Conservation (phyloP, 495 filamentous ascomycete genomes). For the Xylaria scruposa region DNA sequence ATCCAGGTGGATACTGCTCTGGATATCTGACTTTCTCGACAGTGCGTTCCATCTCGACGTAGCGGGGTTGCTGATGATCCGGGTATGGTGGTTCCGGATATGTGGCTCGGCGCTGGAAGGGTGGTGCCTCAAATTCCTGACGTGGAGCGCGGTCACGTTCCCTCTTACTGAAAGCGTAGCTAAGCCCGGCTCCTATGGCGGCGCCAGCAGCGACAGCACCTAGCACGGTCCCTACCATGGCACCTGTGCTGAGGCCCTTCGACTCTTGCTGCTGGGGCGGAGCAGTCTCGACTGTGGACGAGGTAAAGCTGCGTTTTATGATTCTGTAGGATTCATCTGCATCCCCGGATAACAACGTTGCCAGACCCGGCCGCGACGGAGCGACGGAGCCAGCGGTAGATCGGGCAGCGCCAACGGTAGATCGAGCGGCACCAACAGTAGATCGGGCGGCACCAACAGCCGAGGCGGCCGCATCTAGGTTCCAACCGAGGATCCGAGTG, state of each 20-base stretch:
- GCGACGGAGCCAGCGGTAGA: constrained; percentile 34
- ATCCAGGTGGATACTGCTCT: constrained; percentile 38
- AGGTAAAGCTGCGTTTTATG: constrained; percentile 45
- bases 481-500: constrained; percentile 58
- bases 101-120: constrained; percentile 46
- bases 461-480: constrained; percentile 49
- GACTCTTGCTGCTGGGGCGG: constrained; percentile 40
- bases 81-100: constrained; percentile 45
- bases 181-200: constrained; percentile 74
- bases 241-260: constrained; percentile 47
- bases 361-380: constrained; percentile 29
- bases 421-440: constrained; percentile 27
- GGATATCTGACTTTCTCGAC: constrained; percentile 41
- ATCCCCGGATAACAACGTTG: constrained; percentile 25
- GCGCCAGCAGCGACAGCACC: constrained; percentile 76
- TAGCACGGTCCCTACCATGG: constrained; percentile 66
- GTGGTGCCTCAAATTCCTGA: constrained; percentile 45
- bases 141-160: constrained; percentile 55
- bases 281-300: constrained; percentile 42
- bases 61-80: constrained; percentile 41
- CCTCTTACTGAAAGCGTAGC: constrained; percentile 71
- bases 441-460: constrained; percentile 32
- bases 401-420: constrained; percentile 20
- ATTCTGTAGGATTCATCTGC: constrained; percentile 39
- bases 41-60: constrained; percentile 43